Conservation (phyloP, 108 stramenopile genomes). For the Pseudonitzschia pungens region DNA sequence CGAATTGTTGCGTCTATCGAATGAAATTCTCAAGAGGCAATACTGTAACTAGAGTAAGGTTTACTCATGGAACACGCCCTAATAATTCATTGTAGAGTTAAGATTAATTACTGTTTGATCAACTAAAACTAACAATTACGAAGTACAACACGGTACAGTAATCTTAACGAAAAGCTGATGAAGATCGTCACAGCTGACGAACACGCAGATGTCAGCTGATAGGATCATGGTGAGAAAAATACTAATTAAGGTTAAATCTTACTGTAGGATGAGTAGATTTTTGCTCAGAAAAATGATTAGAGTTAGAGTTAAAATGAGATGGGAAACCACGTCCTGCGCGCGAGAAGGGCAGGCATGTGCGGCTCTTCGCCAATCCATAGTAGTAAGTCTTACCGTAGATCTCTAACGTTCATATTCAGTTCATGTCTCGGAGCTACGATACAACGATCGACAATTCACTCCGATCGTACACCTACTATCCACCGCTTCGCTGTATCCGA, state of each 20-base stretch:
- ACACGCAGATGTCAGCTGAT: conserved; percentile 3
- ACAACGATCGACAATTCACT: no score
- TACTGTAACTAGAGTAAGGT: no score
- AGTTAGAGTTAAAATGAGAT: conserved; percentile 1
- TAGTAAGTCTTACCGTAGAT: no score
- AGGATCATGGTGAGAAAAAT: not conserved
- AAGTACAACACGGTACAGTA: no score
- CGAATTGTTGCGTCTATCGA: not conserved
- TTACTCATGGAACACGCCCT: no score
- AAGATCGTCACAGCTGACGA: conserved; percentile 1
- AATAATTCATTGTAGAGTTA: no score
- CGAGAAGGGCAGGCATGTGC: not conserved
- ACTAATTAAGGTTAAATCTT: no score
- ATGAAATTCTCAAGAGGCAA: no score
- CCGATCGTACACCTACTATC: no score
- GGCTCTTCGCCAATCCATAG: not conserved
- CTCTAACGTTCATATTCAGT: conserved; percentile 10
- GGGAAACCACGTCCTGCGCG: conserved; percentile 9
- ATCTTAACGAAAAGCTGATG: not conserved
- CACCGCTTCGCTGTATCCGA: not conserved
- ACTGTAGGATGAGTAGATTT: no score
- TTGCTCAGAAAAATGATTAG: not conserved
- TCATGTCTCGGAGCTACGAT: not conserved
- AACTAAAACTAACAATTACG: no score
- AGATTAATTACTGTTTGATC: no score